A percentile compares a stretch with the other conserved stretches of the same genome.
Evolutionary conservation across 139 green algal genomes (phyloP).

Genomic region (Dunaliella sp.): DNA sequence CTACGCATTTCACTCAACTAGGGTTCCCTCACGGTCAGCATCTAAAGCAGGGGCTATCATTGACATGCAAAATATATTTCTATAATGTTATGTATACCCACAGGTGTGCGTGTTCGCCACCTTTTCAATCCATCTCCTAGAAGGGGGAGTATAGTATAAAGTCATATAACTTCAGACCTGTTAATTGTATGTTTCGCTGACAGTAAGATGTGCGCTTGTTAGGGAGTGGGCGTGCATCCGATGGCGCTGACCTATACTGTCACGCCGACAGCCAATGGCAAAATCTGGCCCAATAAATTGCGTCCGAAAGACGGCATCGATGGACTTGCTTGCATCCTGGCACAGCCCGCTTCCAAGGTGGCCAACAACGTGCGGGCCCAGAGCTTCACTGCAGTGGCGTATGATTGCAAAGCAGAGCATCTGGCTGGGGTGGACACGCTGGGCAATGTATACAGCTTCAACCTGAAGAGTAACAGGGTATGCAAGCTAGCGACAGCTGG

Average conservation of each 20-base stretch:
- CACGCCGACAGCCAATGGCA: neutral
- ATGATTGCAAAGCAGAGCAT: conserved; percentile 9
- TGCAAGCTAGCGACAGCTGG: conserved; percentile 24
- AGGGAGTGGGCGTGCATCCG: too few species aligned
- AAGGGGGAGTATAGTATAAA: too few species aligned
- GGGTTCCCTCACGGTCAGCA: too few species aligned
- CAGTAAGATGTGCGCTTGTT: too few species aligned
- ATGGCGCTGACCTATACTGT: neutral
- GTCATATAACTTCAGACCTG: too few species aligned
- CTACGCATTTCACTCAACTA: too few species aligned
- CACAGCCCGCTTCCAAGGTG: neutral
- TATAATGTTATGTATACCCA: too few species aligned
- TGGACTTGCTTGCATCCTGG: neutral
- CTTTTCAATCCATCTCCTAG: too few species aligned
- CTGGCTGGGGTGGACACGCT: conserved; percentile 12
- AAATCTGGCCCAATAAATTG: neutral
- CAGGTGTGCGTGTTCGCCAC: too few species aligned
- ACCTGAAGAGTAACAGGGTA: conserved; percentile 17
- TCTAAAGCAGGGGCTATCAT: too few species aligned
- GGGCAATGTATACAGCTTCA: conserved; percentile 15
- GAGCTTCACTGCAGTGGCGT: conserved; percentile 12
- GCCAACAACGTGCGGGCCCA: neutral
- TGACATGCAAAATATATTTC: too few species aligned
- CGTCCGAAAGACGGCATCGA: neutral
- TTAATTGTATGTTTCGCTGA: too few species aligned